Conservation (phyloP, 805 yeast genomes). For the Komagataella phaffii region DNA sequence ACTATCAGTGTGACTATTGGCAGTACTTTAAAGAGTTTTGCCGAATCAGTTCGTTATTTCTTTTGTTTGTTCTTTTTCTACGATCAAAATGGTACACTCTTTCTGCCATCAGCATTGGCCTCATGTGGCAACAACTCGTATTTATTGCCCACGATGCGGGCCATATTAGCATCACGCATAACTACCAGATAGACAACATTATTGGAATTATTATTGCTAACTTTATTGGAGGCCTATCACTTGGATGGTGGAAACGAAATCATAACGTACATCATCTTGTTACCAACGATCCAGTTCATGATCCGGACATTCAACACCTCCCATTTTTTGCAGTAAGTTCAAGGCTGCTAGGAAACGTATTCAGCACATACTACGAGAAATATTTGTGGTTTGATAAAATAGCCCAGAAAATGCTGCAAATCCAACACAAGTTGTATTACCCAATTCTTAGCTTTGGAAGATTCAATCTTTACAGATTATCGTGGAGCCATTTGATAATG, state of each 20-base stretch:
- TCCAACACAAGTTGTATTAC: slow-evolving; percentile 63
- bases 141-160: slow-evolving; percentile 89
- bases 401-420: slow-evolving; percentile 42
- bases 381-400: slow-evolving; percentile 52
- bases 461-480: slow-evolving; percentile 69
- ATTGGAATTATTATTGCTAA: slow-evolving; percentile 66
- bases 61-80: slow-evolving; percentile 35
- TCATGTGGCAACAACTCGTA: slow-evolving; percentile 82
- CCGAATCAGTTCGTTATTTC: slow-evolving; percentile 42
- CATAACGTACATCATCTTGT: slow-evolving; percentile 88
- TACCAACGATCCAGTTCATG: slow-evolving; percentile 90
- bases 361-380: slow-evolving; percentile 70
- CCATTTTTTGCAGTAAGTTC: slow-evolving; percentile 85
- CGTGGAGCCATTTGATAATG: slow-evolving; percentile 63
- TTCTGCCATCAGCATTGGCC: slow-evolving; percentile 57
- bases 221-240: slow-evolving; percentile 74
- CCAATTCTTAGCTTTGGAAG: slow-evolving; percentile 75
- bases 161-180: slow-evolving; percentile 71
- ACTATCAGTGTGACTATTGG: slow-evolving; percentile 63
- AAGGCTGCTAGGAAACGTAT: slow-evolving; percentile 51
- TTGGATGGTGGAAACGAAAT: slow-evolving; percentile 93
- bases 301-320: slow-evolving; percentile 87
- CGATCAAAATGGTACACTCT: slow-evolving; percentile 27
- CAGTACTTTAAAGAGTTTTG: slow-evolving; percentile 56
- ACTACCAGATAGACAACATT: slow-evolving; percentile 62